A percentile compares a stretch with the other conserved stretches of the same genome.
Conservation (phyloP, 2,329 filamentous ascomycete species). For the Stemphylium beticola region DNA sequence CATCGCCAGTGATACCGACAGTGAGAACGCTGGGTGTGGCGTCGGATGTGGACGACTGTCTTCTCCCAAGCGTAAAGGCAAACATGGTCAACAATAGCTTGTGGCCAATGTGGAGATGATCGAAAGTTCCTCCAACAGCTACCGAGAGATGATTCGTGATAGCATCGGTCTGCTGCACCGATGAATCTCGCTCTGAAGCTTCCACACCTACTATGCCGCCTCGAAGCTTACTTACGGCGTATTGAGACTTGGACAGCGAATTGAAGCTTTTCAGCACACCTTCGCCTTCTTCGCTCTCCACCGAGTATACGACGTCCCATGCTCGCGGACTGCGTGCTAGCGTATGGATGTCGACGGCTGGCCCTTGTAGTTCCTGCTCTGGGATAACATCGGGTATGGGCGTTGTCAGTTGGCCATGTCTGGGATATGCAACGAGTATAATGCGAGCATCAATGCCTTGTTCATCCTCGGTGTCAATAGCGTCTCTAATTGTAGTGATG, state of each 20-base stretch:
- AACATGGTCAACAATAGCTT: constrained; percentile 95
- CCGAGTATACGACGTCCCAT: constrained; percentile 71
- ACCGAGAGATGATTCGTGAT: constrained; percentile 64
- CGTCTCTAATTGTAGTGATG: constrained; percentile 69
- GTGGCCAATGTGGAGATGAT: constrained; percentile 93
- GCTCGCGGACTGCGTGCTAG: constrained; percentile 58
- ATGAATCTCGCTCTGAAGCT: not conserved
- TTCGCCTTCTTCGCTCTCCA: constrained; percentile 69
- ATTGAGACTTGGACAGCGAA: constrained; percentile 32
- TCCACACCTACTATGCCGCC: constrained; percentile 43
- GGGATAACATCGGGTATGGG: constrained; percentile 30
- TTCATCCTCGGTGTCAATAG: constrained; percentile 67
- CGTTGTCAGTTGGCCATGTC: constrained; percentile 35
- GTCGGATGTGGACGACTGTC: constrained; percentile 16
- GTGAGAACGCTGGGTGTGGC: constrained; percentile 64
- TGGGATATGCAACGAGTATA: constrained; percentile 70
- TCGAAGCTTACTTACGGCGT: constrained; percentile 43
- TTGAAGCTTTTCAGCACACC: constrained; percentile 59
- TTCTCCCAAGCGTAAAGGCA: constrained; percentile 67
- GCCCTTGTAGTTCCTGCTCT: constrained; percentile 51
- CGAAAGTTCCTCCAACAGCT: constrained; percentile 91
- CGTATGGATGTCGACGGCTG: constrained; percentile 57
- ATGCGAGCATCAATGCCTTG: constrained; percentile 79
- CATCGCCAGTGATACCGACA: constrained; percentile 87
- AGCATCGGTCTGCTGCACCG: constrained; percentile 6